Evolutionary conservation across 495 filamentous ascomycete species (phyloP), one percentile per base, ranked within the genome.

Genomic region (Penicillium macrosclerotiorum): DNA sequence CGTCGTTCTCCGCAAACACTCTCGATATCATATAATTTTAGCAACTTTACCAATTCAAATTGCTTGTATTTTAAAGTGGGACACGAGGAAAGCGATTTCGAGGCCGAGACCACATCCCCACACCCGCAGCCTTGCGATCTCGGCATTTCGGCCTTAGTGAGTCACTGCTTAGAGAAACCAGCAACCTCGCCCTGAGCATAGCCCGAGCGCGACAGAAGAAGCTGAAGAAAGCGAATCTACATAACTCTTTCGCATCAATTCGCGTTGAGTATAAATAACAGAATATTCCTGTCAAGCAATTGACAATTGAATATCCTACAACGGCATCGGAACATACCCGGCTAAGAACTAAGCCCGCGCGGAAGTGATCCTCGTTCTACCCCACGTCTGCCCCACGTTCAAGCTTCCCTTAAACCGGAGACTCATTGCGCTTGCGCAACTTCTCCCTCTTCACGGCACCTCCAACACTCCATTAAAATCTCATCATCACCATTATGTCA

Each of bases 341-440:
- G 51, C 33, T 56, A 59, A 59, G 49, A 51, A 20, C 45, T 53
- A 11, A 50, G 23, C 55, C 50, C 42, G 20, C 14, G 29, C 34
- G n/a, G n/a, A 39, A 30, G 9, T 31, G 42, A 36, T 35, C 4
- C 9, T 37, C 8, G 11, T 11, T 19, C 42, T 49, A 54, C 50
- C 57, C 44, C 51, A 51, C 51, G 34, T 39, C 42, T 59, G 44
- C 57, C 54, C 57, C 54, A 54, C 57, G 48, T 52, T 22, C 34
- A 46, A 51, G 45, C 22, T 43, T 39, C 37, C 22, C 45, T 37
- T 20, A 27, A 42, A 34, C 33, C 32, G 17, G n/a, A 14, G 26
- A 41, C 16, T 22, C 32, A 8, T n/a, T 13, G 8, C 22, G 13
- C 16, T 13, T 38, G n/a, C n/a, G n/a, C 11, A 7, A 25, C 22